Percentiles rank a stretch among this genome's conserved stretches.
Conservation (phyloP, 169 alveolate species). For the Plasmodium vivax region DNA sequence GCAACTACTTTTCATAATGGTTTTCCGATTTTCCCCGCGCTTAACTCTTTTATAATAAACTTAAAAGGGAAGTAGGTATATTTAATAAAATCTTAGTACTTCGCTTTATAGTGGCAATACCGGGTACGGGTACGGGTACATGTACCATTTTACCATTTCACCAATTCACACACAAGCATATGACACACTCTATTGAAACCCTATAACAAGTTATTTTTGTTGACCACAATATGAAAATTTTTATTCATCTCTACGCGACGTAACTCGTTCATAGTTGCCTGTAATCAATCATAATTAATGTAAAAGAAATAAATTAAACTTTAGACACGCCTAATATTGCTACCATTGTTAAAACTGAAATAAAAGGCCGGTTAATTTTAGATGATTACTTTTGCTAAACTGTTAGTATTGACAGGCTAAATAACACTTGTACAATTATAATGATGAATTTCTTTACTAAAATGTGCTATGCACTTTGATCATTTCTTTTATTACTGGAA, state of each 20-base stretch:
- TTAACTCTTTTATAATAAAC: no score
- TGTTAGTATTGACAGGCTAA: neutral
- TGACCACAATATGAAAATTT: neutral
- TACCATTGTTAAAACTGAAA: neutral
- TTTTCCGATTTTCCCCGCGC: neutral
- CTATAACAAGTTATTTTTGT: neutral
- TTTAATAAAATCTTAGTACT: neutral
- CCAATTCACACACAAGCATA: neutral
- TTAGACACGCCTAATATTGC: neutral
- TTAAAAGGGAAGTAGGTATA: neutral
- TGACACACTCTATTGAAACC: neutral
- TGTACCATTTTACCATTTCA: neutral
- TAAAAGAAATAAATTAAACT: neutral
- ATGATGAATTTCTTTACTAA: neutral
- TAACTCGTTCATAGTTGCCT: neutral
- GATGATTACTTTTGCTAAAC: neutral
- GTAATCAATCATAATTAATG: neutral
- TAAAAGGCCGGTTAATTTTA: neutral
- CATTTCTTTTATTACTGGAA: neutral
- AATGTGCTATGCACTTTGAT: neutral
- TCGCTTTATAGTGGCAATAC: neutral
- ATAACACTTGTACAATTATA: neutral
- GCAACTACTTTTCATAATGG: neutral
- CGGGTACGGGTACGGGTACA: neutral
- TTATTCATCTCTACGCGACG: neutral